Conservation (phyloP, 331 rosid species). For the Cydonia oblonga region DNA sequence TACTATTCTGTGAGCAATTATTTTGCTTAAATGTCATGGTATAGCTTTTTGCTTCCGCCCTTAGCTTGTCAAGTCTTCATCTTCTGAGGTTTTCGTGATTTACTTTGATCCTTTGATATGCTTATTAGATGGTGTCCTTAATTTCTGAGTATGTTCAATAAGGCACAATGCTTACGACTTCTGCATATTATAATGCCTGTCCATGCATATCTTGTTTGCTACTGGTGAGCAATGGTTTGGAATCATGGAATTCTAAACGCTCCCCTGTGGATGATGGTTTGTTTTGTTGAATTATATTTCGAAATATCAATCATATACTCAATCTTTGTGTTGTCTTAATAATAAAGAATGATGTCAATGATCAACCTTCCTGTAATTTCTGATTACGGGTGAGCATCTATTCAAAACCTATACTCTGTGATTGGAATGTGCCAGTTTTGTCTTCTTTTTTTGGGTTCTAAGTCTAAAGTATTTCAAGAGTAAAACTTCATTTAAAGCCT, state of each 20-base stretch:
- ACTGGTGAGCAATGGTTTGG: background rate
- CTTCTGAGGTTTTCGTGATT: background rate
- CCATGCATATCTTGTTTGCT: background rate
- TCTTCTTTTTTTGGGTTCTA: background rate
- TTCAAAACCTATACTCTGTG: background rate
- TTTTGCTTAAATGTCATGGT: background rate
- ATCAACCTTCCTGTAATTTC: background rate
- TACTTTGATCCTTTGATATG: background rate
- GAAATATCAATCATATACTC: background rate
- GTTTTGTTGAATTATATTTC: background rate
- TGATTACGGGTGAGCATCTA: background rate
- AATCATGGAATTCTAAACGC: background rate
- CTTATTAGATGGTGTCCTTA: background rate
- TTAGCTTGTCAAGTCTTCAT: background rate
- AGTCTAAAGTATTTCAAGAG: background rate
- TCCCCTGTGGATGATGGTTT: background rate
- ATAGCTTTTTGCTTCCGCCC: background rate
- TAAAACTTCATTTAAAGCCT: background rate
- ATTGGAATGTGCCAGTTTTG: background rate
- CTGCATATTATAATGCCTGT: background rate
- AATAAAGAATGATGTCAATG: background rate
- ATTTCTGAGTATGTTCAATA: background rate
- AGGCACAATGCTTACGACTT: background rate
- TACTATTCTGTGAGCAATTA: background rate
- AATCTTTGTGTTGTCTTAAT: background rate